Percentiles rank a stretch among this genome's conserved stretches.
Conservation (phyloP, 192 early-diverging fungal species). For the Gryganskiella cystojenkinii region DNA sequence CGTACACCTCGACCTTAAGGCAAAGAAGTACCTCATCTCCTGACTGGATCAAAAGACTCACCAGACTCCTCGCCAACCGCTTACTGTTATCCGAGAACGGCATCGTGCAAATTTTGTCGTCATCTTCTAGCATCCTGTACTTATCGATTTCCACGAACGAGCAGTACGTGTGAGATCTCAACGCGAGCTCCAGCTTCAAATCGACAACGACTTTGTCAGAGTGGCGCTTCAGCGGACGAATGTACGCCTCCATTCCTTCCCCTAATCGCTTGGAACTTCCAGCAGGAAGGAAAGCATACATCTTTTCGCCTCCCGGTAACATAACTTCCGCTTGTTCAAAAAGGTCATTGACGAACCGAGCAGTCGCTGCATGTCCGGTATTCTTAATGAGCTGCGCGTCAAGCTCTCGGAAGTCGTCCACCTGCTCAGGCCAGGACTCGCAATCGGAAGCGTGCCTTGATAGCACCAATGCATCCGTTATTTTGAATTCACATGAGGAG, state of each 20-base stretch:
- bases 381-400: not conserved
- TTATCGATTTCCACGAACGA: slow-evolving; percentile 14
- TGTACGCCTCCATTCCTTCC: not conserved
- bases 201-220: not conserved
- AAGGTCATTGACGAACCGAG: not conserved
- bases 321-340: not conserved
- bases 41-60: slow-evolving; percentile 21
- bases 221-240: not conserved
- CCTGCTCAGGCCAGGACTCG: too few species aligned
- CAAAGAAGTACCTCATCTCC: slow-evolving; percentile 23
- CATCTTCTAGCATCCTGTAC: slow-evolving; percentile 11
- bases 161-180: not conserved
- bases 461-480: too few species aligned
- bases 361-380: not conserved
- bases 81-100: slow-evolving; percentile 27
- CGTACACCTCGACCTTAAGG: slow-evolving; percentile 25
- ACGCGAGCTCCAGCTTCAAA: not conserved
- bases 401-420: not conserved
- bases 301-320: not conserved
- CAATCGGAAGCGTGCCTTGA: too few species aligned
- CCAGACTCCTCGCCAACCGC: slow-evolving; percentile 13
- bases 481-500: too few species aligned
- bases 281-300: not conserved
- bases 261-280: not conserved
- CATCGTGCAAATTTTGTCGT: slow-evolving; percentile 20